Percentiles rank a stretch among this genome's conserved stretches.
Conservation (phyloP, 306 rosid genomes). For the Cercis canadensis region DNA sequence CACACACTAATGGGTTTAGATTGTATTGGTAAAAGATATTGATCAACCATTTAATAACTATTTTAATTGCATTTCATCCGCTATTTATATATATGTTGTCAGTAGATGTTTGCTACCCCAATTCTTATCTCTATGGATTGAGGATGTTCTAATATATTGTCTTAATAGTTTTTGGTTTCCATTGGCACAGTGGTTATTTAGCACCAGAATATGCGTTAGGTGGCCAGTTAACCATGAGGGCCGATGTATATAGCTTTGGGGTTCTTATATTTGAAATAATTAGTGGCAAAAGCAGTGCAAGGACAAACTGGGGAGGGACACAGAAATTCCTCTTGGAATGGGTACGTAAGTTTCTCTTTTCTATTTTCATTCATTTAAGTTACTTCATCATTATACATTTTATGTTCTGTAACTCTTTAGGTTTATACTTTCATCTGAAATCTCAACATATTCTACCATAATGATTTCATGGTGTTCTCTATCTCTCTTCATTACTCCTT, state of each 20-base stretch:
- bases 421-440: too few relatives aligned
- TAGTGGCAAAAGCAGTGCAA: conserved; percentile 78
- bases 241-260: conserved; percentile 93
- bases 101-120: not conserved
- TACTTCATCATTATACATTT: not conserved
- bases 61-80: too few relatives aligned
- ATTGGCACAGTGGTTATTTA: conserved; percentile 78
- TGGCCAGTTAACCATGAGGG: conserved; percentile 88
- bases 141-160: conserved; percentile 2
- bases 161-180: conserved; percentile 29
- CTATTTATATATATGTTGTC: not conserved
- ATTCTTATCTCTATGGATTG: not conserved
- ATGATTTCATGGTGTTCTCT: conserved; percentile 16
- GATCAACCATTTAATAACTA: not conserved
- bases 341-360: conserved; percentile 50
- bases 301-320: conserved; percentile 57
- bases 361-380: conserved; percentile 1
- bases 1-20: too few relatives aligned
- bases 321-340: conserved; percentile 73
- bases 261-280: conserved; percentile 84
- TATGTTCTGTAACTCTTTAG: not conserved
- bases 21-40: too few relatives aligned
- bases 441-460: too few relatives aligned
- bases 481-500: not conserved
- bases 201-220: conserved; percentile 98